Percentiles rank a stretch among this genome's conserved stretches.
Conservation (phyloP, 1,284 basidiomycete genomes). For the Apiotrichum domesticum region DNA sequence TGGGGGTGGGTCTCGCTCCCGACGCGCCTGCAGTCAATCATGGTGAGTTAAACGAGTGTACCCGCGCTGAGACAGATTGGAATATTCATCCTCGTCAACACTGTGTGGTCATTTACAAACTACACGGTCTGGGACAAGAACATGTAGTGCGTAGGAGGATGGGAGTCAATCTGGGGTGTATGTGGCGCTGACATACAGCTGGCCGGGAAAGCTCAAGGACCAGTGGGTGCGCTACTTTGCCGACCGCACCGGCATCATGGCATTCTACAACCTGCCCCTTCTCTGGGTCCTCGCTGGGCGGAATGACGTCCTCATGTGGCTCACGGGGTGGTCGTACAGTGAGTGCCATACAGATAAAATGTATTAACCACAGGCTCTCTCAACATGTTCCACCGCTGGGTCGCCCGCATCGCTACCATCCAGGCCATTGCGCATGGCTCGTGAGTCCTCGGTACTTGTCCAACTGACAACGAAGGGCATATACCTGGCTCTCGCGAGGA, state of each 20-base stretch:
- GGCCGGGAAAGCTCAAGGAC: too few species aligned
- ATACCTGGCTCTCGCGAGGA: slow-evolving; percentile 14
- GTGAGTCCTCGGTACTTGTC: slow-evolving; percentile 4
- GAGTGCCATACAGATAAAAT: background rate
- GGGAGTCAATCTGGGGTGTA: too few species aligned
- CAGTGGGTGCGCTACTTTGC: slow-evolving; percentile 19
- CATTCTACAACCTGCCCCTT: slow-evolving; percentile 26
- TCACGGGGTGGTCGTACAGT: slow-evolving; percentile 32
- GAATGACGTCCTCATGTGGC: slow-evolving; percentile 29
- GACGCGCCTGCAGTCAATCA: slow-evolving; percentile 20
- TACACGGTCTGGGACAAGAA: slow-evolving; percentile 52
- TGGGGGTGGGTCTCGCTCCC: slow-evolving; percentile 19
- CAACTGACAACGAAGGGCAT: slow-evolving; percentile 3
- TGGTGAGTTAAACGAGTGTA: slow-evolving; percentile 11
- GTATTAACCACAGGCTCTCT: background rate
- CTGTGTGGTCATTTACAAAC: slow-evolving; percentile 45
- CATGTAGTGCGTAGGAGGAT: slow-evolving; percentile 8
- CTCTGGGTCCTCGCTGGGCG: slow-evolving; percentile 23
- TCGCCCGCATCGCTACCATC: slow-evolving; percentile 16
- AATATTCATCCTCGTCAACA: slow-evolving; percentile 21
- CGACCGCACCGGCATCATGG: slow-evolving; percentile 27
- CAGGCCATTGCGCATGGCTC: slow-evolving; percentile 25
- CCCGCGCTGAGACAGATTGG: slow-evolving; percentile 10
- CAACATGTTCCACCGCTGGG: slow-evolving; percentile 31
- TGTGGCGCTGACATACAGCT: background rate